Conservation (phyloP, 352 stramenopile genomes). For the Phytophthora europaea region DNA sequence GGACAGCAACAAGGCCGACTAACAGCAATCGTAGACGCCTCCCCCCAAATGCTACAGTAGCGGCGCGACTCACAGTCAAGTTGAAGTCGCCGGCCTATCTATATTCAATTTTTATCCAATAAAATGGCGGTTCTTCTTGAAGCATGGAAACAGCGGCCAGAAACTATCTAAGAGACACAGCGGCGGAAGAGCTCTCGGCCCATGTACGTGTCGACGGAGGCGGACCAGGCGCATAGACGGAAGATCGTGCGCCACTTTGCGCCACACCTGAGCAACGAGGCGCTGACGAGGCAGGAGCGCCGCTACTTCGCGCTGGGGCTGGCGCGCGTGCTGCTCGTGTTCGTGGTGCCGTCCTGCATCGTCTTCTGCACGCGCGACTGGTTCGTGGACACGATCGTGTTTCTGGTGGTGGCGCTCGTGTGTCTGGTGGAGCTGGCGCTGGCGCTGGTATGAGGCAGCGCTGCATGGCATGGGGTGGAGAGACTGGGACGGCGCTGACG, state of each 20-base stretch:
- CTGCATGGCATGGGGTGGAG: not conserved
- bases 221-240: slow-evolving; percentile 66
- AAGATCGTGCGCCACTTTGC: slow-evolving; percentile 82
- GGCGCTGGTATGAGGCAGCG: slow-evolving; percentile 50
- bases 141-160: slow-evolving; percentile 7
- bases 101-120: slow-evolving; percentile 44
- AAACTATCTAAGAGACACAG: slow-evolving; percentile 17
- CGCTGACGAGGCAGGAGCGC: slow-evolving; percentile 61
- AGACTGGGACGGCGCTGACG: slow-evolving; percentile 6
- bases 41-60: slow-evolving; percentile 7
- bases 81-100: slow-evolving; percentile 32
- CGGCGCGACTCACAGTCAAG: slow-evolving; percentile 16
- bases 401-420: slow-evolving; percentile 67
- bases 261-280: slow-evolving; percentile 67
- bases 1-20: slow-evolving; percentile 37
- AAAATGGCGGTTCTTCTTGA: slow-evolving; percentile 18
- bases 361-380: slow-evolving; percentile 60
- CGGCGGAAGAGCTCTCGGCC: not conserved
- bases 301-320: slow-evolving; percentile 66
- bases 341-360: slow-evolving; percentile 58
- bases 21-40: not conserved
- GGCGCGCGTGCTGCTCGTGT: slow-evolving; percentile 60
- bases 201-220: slow-evolving; percentile 46
- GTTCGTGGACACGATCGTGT: slow-evolving; percentile 71
- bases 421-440: slow-evolving; percentile 58